Conservation (phyloP, 2,329 filamentous ascomycete species). For the Phialocephala sp. region DNA sequence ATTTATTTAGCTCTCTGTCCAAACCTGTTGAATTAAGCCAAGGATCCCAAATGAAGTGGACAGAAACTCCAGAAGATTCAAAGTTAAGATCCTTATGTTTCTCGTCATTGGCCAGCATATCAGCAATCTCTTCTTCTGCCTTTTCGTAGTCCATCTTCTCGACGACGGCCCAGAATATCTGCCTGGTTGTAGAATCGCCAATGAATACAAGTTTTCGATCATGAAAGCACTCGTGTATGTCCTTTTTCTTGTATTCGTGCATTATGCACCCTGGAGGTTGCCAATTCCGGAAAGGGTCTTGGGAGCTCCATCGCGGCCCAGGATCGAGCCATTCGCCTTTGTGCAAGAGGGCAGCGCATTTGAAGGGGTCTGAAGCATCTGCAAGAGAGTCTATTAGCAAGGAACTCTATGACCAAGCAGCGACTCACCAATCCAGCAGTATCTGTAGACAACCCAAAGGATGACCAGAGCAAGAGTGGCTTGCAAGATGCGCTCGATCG, state of each 20-base stretch:
- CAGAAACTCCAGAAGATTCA: slow-evolving; percentile 49
- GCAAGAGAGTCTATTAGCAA: slow-evolving; percentile 20
- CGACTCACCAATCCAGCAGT: slow-evolving; percentile 40
- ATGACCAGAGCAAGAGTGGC: slow-evolving; percentile 32
- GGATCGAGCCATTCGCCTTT: slow-evolving; percentile 56
- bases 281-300: slow-evolving; percentile 54
- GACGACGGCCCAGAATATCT: slow-evolving; percentile 64
- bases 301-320: slow-evolving; percentile 39
- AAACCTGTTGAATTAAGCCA: slow-evolving; percentile 59
- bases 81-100: slow-evolving; percentile 54
- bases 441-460: slow-evolving; percentile 39
- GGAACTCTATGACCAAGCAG: too few relatives aligned
- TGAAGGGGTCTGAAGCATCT: slow-evolving; percentile 53
- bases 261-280: slow-evolving; percentile 65
- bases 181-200: slow-evolving; percentile 64
- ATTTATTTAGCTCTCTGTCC: slow-evolving; percentile 48
- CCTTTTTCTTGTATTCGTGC: slow-evolving; percentile 57
- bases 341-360: slow-evolving; percentile 57
- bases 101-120: slow-evolving; percentile 43
- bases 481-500: slow-evolving; percentile 30
- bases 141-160: slow-evolving; percentile 52
- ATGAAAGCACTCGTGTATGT: slow-evolving; percentile 58
- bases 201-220: slow-evolving; percentile 61
- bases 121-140: slow-evolving; percentile 45
- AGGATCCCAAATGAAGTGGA: slow-evolving; percentile 68